These are phyloP conservation scores for Fusarium bulbicola DNA, from an alignment of 2,329 filamentous ascomycete genomes.

Conservation along the genomic window DNA sequence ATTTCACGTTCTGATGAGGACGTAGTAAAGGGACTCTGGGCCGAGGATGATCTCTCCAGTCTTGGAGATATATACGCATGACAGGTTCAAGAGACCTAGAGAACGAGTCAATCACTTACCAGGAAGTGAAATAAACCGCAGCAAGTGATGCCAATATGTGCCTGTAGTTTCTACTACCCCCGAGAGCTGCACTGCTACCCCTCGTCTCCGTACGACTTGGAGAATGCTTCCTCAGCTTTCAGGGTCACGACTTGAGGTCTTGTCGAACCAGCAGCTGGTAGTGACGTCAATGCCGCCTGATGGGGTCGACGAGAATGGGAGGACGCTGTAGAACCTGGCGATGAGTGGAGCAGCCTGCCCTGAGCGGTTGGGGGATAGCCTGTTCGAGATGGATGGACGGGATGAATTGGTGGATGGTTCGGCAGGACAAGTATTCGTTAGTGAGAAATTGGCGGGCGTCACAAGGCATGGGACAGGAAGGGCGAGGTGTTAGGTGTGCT, in stretches of 20 bases:
- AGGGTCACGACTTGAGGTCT: conserved; percentile 14
- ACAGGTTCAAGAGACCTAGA: not conserved
- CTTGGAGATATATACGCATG: conserved; percentile 16
- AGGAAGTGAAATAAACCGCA: conserved; percentile 25
- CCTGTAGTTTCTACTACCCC: conserved; percentile 20
- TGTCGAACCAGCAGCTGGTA: conserved; percentile 13
- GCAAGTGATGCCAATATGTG: conserved; percentile 30
- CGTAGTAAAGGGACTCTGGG: not conserved
- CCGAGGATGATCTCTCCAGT: conserved; percentile 15
- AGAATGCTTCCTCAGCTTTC: conserved; percentile 10
- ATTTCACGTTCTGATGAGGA: conserved; percentile 5
- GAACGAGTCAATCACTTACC: conserved; percentile 30
- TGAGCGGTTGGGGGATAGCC: conserved; percentile 7
- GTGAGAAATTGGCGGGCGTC: conserved; percentile 18
- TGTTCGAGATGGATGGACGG: conserved; percentile 22
- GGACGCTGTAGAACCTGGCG: conserved; percentile 15
- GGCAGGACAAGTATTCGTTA: conserved; percentile 15
- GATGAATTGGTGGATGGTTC: conserved; percentile 17
- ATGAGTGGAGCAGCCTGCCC: conserved; percentile 17
- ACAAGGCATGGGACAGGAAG: conserved; percentile 18
- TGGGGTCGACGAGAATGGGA: conserved; percentile 23
- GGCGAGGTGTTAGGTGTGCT: conserved; percentile 12
- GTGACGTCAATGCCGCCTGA: conserved; percentile 45
- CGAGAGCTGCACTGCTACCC: conserved; percentile 15
- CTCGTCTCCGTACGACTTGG: conserved; percentile 23